Base-by-base conservation (phyloP, 75 land plant species). In the Cupressus sempervirens region DNA sequence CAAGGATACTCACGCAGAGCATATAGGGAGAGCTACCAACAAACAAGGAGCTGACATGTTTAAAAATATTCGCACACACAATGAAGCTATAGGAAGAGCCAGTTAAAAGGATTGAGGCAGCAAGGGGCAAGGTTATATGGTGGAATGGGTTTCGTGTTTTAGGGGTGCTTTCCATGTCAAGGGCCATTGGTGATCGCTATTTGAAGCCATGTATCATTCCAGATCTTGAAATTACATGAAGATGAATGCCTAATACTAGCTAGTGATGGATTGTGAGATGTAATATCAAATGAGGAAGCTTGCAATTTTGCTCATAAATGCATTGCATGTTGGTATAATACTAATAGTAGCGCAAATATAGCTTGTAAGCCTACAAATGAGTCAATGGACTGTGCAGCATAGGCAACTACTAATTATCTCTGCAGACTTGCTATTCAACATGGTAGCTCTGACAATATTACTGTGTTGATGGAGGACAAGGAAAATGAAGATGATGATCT, bases 251-350 rank as follows among this genome's bases (percentile, higher is more conserved):
- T 95, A 23, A 90, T 95, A 76, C 85, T 95, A 32, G 97, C 97
- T 41, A 95, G 95, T 86, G 97, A 95, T 89, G 97, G 97, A 8
- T 38, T 95, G 43, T 95, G 97, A 95, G 97, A 93, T 82, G 97
- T 93, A 18, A 82, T 95, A 86, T 83, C 91, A 3, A 95, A 95
- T 84, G 92, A 94, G 45, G 92, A 92, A 34, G 97, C 80, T 0
- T 95, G 97, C 81, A 91, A 91, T 8, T 73, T 89, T 18, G 95
- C 97, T 3, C 88, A 94, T 29, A 87, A 74, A 58, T 81, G 93
- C 82, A 85, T 95, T 16, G 86, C 89, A 15, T 52, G 83, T 0
- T 92, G 95, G 95, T 20, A 82, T 82, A 82, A 53, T 54, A 82
- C 20, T 82, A 82, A 53, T 54, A 82, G 23, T 26, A 35, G 54